A percentile compares a stretch with the other conserved stretches of the same genome.
These are phyloP conservation scores for Leersia perrieri DNA, from an alignment of 176 grass and related monocot species.

Conservation along the genomic window DNA sequence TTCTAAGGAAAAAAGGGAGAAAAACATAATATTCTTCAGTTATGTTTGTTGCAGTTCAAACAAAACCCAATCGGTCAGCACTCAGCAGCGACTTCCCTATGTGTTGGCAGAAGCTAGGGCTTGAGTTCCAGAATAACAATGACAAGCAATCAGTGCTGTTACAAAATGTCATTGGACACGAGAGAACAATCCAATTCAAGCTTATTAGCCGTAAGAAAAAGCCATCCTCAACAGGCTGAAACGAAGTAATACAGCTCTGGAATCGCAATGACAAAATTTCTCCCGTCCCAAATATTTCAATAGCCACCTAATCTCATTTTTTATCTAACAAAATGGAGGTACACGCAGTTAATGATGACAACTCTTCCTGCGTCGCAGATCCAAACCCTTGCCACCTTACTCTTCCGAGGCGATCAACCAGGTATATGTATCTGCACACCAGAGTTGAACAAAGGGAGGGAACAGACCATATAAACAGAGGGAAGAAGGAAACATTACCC, in stretches of 20 bases:
- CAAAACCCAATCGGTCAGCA: no score
- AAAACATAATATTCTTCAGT: no score
- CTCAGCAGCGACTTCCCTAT: background rate
- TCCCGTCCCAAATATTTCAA: background rate
- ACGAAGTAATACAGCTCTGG: background rate
- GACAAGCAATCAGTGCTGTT: background rate
- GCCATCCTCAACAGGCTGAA: background rate
- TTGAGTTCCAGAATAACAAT: background rate
- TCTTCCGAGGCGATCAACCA: conserved; percentile 65
- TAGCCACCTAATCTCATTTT: conserved; percentile 41
- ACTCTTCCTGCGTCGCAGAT: conserved; percentile 68
- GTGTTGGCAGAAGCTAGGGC: background rate
- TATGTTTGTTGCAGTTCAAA: no score
- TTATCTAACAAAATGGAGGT: conserved; percentile 67
- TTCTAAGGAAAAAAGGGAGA: no score
- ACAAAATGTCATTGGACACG: background rate
- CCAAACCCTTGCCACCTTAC: conserved; percentile 98
- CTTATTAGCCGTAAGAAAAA: background rate
- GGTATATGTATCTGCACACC: conserved; percentile 75
- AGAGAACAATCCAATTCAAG: background rate
- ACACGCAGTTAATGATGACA: conserved; percentile 49
- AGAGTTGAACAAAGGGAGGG: background rate
- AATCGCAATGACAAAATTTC: conserved; percentile 8
- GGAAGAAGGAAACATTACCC: conserved; percentile 48
- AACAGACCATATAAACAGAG: background rate